Evolutionary conservation across 2,329 filamentous ascomycete genomes (phyloP), one percentile per base, ranked within the genome.

Genomic region (Cladobotryum mycophilum): DNA sequence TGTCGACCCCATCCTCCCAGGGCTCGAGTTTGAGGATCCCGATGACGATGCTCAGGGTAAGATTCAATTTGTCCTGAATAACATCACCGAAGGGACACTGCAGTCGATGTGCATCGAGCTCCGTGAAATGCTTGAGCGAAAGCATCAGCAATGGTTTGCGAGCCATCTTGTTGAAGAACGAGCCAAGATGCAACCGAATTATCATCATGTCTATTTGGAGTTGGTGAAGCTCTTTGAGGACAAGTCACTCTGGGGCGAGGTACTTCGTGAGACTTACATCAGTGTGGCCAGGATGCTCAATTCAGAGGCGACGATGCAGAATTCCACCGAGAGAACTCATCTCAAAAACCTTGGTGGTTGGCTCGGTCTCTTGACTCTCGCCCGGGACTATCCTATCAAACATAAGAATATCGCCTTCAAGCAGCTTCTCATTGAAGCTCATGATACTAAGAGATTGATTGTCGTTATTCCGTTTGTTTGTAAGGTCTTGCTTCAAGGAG

Each of bases 351-450:
- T 99, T 13, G 93, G 89, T 54, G 84, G 83, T 37, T 99, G 95
- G 95, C 81, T 99, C 38, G 93, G 93, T 11, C 88, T 92, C 15
- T 69, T 99, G 60, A 99, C 93, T 1, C 82, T 99, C 49, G 93
- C 93, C 22, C 85, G 92, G 48, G 88, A 99, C 64, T 92, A 92
- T 64, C 93, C 93, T 0, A 95, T 99, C 71, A 91, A 92, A 63
- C 91, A 96, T 67, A 90, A 86, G 63, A 96, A 97, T 64, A 91
- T 99, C 54, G 95, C 92, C 2, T 97, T 99, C 78, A 95, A 95
- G 68, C 89, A 97, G 62, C 76, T 99, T 5, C 79, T 99, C 4
- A 85, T 96, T 41, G 93, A 99, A 69, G 93, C 89, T 1, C 91
- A 92, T 58, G 90, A 97, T 60, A 93, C 88, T 2, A 90, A 97